These are phyloP conservation scores for Saccharomycopsis fibuligera DNA, from an alignment of 805 yeast genomes.

Conservation along the genomic window DNA sequence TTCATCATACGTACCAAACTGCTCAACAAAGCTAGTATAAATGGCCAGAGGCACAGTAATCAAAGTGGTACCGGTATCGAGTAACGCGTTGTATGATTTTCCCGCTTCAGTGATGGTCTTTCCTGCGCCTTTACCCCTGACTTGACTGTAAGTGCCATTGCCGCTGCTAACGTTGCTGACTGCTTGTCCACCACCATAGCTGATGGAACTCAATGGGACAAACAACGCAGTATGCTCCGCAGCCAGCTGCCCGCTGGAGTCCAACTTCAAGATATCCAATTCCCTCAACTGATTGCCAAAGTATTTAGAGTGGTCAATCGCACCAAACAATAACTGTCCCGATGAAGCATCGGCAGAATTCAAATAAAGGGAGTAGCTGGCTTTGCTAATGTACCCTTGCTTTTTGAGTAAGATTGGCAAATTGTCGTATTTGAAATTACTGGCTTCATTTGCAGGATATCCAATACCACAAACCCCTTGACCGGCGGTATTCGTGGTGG, in stretches of 20 bases:
- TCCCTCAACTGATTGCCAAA: slow-evolving; percentile 36
- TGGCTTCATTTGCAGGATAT: not conserved
- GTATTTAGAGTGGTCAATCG: slow-evolving; percentile 42
- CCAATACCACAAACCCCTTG: slow-evolving; percentile 18
- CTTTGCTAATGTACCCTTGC: not conserved
- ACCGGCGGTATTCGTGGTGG: slow-evolving; percentile 13
- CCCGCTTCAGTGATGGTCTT: not conserved
- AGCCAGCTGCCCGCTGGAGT: not conserved
- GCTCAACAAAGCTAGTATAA: not conserved
- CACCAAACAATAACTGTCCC: slow-evolving; percentile 17
- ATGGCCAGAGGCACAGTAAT: slow-evolving; percentile 5
- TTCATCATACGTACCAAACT: slow-evolving; percentile 2
- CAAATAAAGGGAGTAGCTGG: slow-evolving; percentile 14
- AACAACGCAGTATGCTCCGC: slow-evolving; percentile 5
- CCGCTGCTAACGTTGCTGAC: not conserved
- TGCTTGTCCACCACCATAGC: too few species aligned
- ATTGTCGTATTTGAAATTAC: slow-evolving; percentile 7
- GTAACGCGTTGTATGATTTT: slow-evolving; percentile 6
- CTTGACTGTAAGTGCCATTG: not conserved
- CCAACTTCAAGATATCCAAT: slow-evolving; percentile 2
- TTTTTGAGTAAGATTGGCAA: slow-evolving; percentile 14
- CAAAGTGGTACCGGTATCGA: slow-evolving; percentile 17
- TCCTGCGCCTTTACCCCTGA: not conserved
- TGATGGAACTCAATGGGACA: not conserved
- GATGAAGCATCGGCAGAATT: slow-evolving; percentile 3